Base-by-base conservation (phyloP, 2,329 filamentous ascomycete species). In the Pseudogymnoascus sp. region DNA sequence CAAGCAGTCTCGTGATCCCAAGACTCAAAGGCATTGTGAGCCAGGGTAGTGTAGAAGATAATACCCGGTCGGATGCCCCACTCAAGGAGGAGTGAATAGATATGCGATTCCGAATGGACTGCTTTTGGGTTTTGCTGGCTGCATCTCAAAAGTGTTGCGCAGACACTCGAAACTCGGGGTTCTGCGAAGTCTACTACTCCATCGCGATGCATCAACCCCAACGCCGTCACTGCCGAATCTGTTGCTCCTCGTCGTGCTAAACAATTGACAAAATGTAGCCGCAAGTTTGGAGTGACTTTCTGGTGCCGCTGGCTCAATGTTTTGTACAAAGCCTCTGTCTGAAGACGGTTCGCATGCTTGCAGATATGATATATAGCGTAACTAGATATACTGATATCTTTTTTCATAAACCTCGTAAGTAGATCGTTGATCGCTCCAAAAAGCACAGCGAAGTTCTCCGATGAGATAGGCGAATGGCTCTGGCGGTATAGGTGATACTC, bases 11-110 rank as follows among this genome's bases (percentile, higher is more conserved):
- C 77, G 6, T 84, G 72, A 67, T 90, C 83, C 9, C 82, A 81
- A n/a, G 80, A 82, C 63, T 85, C 78, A 68, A 89, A 84, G 14
- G 92, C 84, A 63, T 91, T 90, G 39, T 85, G 80, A 62, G 97
- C 82, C 63, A 91, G 76, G 49, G 88, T 80, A 14, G 88, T 89
- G 69, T 88, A 84, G 9, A 81, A 80, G 62, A 85, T 76, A 12
- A 83, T 74, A 66, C 90, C 88, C 23, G 89, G 84, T 19, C 77
- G 76, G 58, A 89, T 75, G 1, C 87, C 88, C n/a, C 81, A 74
- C 19, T 81, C 75, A 9, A 88, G 72, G 60, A 92, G 78, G 7
- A 75, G 72, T 60, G 82, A 76, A 22, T 87, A 81, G 4, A 87
- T 75, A 4, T 78, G 73, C 8, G 83, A 77, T 25, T 81, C 81